Evolutionary conservation across 2,329 filamentous ascomycete genomes (phyloP), one percentile per base, ranked within the genome.

Genomic region (Metarhizium rileyi): DNA sequence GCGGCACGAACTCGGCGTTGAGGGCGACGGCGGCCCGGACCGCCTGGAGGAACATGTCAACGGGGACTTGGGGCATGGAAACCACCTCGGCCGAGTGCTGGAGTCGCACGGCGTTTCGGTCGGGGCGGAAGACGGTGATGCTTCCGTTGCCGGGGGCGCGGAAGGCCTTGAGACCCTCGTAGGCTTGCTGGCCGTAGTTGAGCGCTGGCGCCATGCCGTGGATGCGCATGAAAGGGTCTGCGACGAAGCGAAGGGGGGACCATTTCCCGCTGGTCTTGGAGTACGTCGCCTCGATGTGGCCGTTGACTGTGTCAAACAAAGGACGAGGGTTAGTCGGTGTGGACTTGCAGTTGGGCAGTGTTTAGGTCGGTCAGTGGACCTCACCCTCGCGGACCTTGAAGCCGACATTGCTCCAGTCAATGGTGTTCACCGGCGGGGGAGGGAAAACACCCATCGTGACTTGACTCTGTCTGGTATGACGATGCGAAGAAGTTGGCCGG

Each of bases 131-230:
- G 66, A 97, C 80, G 64, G 83, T 81, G 70, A 97, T 90, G 52
- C 71, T 69, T 52, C 74, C 65, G 66, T 86, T 80, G 51, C 77
- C 73, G 18, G 89, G 86, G 2, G 77, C 74, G 55, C 91, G 89
- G 78, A 96, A 96, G 49, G 91, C 90, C 70, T 97, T 97, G 66
- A 97, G 82, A n/a, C 93, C 93, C 67, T 98, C 93, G 74, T 95
- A 98, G 61, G 89, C 91, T 72, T 97, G 93, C 65, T 95, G 90
- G 51, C 91, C 90, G 68, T 98, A 98, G 77, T 98, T 98, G 56
- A 97, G 80, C 41, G 83, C 91, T 0, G 93, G 90, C 0, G 90
- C 84, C 87, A 98, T 93, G 67, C 91, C 93, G 69, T 97, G 91
- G 63, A 97, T 83, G 57, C 84, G 83, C 59, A 97, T 80, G 73